Conservation (phyloP, 139 green algal genomes). For the Tetradesmus lagerheimii region DNA sequence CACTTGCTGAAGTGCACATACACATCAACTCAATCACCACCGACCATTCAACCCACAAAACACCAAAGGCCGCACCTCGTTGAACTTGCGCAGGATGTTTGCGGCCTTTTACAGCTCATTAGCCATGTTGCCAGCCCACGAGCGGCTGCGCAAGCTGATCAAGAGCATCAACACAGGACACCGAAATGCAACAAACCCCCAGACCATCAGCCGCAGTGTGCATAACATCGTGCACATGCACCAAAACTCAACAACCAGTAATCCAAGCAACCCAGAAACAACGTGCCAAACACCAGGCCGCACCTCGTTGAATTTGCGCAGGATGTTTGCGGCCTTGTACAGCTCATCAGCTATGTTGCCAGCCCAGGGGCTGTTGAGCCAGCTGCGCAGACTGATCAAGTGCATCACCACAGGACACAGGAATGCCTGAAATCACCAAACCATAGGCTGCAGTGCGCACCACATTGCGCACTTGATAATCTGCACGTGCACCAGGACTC, state of each 20-base stretch:
- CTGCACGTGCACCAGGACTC: no score
- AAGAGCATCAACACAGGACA: no score
- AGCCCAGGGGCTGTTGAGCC: slow-evolving; percentile 79
- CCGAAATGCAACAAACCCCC: no score
- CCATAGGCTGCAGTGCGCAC: no score
- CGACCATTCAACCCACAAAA: neutral
- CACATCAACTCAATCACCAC: no score
- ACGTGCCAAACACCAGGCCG: neutral
- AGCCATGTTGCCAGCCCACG: slow-evolving; percentile 64
- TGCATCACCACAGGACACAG: no score
- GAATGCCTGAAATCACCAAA: no score
- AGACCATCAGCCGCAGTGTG: no score
- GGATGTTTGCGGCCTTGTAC: slow-evolving; percentile 79
- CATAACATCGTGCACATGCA: no score
- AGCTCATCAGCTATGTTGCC: slow-evolving; percentile 70
- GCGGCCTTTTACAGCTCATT: slow-evolving; percentile 76
- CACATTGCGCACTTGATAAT: no score
- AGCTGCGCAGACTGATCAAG: slow-evolving; percentile 71
- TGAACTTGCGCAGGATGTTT: slow-evolving; percentile 74
- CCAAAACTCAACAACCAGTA: no score
- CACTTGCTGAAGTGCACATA: no score
- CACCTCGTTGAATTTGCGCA: slow-evolving; percentile 62
- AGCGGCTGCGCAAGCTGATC: slow-evolving; percentile 71
- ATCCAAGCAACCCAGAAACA: neutral
- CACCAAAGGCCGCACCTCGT: slow-evolving; percentile 39